These are phyloP conservation scores for Hypericum perforatum DNA, from an alignment of 345 rosid species.

Conservation along the genomic window DNA sequence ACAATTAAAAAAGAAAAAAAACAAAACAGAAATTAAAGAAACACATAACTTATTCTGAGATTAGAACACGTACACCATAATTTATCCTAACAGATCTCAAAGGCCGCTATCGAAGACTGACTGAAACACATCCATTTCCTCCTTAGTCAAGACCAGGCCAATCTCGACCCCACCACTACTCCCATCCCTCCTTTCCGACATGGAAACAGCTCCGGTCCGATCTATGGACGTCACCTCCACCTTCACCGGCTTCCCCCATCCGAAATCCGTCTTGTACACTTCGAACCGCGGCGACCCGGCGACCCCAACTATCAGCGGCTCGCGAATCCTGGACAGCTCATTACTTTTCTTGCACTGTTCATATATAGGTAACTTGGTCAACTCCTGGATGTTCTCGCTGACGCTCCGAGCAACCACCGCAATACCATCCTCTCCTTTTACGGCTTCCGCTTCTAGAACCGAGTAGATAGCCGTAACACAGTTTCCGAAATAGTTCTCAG, in stretches of 20 bases:
- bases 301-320: neutral
- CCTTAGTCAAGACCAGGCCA: slow-evolving; percentile 17
- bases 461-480: neutral
- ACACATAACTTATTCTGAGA: too few relatives aligned
- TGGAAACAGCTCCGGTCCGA: slow-evolving; percentile 9
- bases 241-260: slow-evolving; percentile 20
- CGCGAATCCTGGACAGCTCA: neutral
- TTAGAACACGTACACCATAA: too few relatives aligned
- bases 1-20: too few relatives aligned
- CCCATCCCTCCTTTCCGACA: slow-evolving; percentile 17
- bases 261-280: slow-evolving; percentile 15
- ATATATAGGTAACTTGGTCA: neutral
- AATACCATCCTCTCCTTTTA: slow-evolving; percentile 1
- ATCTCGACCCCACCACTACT: slow-evolving; percentile 14
- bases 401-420: neutral
- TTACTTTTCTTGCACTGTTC: neutral
- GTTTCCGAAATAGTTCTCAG: slow-evolving; percentile 26
- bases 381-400: neutral
- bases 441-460: neutral
- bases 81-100: neutral
- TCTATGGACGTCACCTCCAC: slow-evolving; percentile 21
- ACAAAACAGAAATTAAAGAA: too few relatives aligned
- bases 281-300: slow-evolving; percentile 12
- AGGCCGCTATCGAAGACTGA: slow-evolving; percentile 8
- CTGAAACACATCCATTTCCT: slow-evolving; percentile 14